Conservation (phyloP, 1,139 yeast genomes). For the Suzukiozyma palmioleophila region DNA sequence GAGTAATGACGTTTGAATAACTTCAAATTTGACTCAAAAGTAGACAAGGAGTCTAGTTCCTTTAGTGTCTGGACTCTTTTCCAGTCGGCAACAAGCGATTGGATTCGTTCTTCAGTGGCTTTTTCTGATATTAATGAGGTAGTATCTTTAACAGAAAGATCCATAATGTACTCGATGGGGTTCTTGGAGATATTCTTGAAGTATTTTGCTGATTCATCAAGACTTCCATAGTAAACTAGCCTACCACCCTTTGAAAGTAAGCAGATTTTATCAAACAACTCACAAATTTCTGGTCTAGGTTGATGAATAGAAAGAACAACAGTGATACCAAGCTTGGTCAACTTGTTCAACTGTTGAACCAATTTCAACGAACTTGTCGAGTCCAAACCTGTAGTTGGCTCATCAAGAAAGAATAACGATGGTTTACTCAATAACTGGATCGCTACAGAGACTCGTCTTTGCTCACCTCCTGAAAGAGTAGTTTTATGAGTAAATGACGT, state of each 20-base stretch:
- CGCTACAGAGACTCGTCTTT: slow-evolving; percentile 72
- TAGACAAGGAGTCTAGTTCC: slow-evolving; percentile 2
- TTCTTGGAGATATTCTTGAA: slow-evolving; percentile 31
- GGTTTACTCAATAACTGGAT: slow-evolving; percentile 76
- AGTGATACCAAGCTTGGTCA: slow-evolving; percentile 59
- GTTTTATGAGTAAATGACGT: slow-evolving; percentile 47
- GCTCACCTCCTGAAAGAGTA: slow-evolving; percentile 77
- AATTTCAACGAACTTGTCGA: slow-evolving; percentile 69
- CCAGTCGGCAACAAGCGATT: slow-evolving; percentile 46
- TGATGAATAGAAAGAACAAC: slow-evolving; percentile 77
- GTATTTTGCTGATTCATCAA: slow-evolving; percentile 43
- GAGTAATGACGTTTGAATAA: slow-evolving; percentile 19
- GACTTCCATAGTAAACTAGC: slow-evolving; percentile 55
- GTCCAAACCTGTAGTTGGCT: slow-evolving; percentile 87
- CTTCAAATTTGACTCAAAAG: slow-evolving; percentile 14
- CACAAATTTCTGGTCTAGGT: slow-evolving; percentile 72
- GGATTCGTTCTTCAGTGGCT: slow-evolving; percentile 37
- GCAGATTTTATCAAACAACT: slow-evolving; percentile 64
- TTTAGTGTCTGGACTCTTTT: slow-evolving; percentile 12
- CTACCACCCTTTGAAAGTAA: slow-evolving; percentile 69
- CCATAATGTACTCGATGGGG: slow-evolving; percentile 58
- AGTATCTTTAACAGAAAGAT: slow-evolving; percentile 61
- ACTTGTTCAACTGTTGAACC: slow-evolving; percentile 56
- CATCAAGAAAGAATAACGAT: slow-evolving; percentile 73
- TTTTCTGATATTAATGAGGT: slow-evolving; percentile 35